Evolutionary conservation across 495 filamentous ascomycete genomes (phyloP), one percentile per base, ranked within the genome.

Genomic region (Penicillium argentinense): DNA sequence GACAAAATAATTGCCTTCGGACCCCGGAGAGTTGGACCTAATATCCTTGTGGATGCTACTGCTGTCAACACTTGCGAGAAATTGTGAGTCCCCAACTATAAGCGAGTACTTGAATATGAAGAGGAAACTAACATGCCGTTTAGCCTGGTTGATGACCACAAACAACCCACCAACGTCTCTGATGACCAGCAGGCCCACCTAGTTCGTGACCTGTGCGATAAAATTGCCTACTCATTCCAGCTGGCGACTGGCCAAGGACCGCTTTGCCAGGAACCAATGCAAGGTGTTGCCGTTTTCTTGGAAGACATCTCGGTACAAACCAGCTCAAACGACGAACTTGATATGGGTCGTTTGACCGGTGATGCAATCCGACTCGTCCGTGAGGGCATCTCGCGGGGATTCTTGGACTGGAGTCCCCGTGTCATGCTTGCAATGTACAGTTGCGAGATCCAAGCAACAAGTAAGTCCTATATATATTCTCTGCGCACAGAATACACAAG

Each of bases 351-450:
- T 5, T 72, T 96, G 0, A 96, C 89, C 0, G 91, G 93, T 33
- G 93, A 96, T 66, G 79, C 92, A 12, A 95, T 98, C 66, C 86
- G 88, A 59, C 83, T 87, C 1, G 85, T 91, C 4, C 89, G 89
- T 39, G 82, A 88, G 26, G 82, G 87, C n/a, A 92, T 97, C 52
- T 78, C 81, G 13, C 81, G 87, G 57, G 92, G 85, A 12, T 96
- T 97, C 73, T 71, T 96, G 3, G 95, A 97, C 74, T 98, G 92
- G 92, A 91, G 85, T 45, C 91, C 95, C 1, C 81, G 93, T 2
- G 76, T 98, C 22, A 78, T 97, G 74, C 83, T 97, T 39, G 91
- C 93, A n/a, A 97, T 97, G 89, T 98, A 98, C 72, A 89, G 84
- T 43, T 92, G 89, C 63, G 92, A 97, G 59, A 97, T 98, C 56